Evolutionary conservation across 2,329 filamentous ascomycete genomes (phyloP).

Genomic region (Aaosphaeria arxii): DNA sequence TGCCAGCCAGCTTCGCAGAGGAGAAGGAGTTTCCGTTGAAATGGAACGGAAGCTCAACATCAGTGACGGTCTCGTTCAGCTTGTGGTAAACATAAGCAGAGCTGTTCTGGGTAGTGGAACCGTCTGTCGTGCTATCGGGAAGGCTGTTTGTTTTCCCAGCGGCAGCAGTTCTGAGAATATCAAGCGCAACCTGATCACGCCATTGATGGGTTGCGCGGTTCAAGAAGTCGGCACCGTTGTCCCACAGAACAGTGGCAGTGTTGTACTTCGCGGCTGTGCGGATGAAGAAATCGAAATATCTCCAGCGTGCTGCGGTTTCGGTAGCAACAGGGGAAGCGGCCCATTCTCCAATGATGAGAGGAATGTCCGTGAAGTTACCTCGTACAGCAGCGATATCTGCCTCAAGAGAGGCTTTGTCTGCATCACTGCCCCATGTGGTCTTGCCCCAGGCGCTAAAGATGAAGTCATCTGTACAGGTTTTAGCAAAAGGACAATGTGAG

Average conservation of each 20-base stretch:
- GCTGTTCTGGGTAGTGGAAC: slow-evolving; percentile 45
- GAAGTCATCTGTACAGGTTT: slow-evolving; percentile 27
- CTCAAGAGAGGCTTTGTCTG: slow-evolving; percentile 50
- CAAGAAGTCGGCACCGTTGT: slow-evolving; percentile 57
- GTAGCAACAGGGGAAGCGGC: slow-evolving; percentile 49
- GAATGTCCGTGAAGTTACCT: slow-evolving; percentile 54
- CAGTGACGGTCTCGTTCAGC: slow-evolving; percentile 42
- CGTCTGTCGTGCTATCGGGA: slow-evolving; percentile 52
- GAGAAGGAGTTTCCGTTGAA: slow-evolving; percentile 55
- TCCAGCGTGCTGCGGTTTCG: slow-evolving; percentile 57
- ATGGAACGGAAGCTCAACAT: slow-evolving; percentile 47
- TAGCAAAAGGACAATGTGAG: no score
- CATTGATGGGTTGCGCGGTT: slow-evolving; percentile 49
- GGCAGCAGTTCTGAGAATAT: slow-evolving; percentile 48
- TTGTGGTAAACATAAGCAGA: slow-evolving; percentile 57
- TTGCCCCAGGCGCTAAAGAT: slow-evolving; percentile 53
- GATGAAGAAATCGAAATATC: slow-evolving; percentile 55
- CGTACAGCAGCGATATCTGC: slow-evolving; percentile 52
- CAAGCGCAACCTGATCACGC: slow-evolving; percentile 50
- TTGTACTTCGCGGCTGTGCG: slow-evolving; percentile 49
- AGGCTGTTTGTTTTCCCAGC: slow-evolving; percentile 49
- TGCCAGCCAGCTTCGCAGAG: slow-evolving; percentile 34
- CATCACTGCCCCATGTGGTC: slow-evolving; percentile 57
- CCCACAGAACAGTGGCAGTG: slow-evolving; percentile 56
- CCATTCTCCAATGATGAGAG: slow-evolving; percentile 59